Conservation (phyloP, 306 rosid species). For the Quercus variabilis region DNA sequence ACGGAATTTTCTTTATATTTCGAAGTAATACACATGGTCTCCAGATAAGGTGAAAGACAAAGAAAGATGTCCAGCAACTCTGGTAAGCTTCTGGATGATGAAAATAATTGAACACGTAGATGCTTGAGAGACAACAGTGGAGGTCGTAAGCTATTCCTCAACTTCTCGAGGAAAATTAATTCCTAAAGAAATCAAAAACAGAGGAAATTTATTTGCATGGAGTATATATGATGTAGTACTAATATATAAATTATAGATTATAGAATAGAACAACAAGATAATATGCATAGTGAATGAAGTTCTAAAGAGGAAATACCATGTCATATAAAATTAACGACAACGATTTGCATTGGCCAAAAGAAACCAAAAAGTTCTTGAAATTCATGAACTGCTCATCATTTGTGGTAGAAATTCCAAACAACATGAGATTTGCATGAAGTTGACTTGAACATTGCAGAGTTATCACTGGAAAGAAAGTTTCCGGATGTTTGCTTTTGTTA, state of each 20-base stretch:
- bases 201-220: not conserved
- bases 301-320: not conserved
- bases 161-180: not conserved
- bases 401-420: not conserved
- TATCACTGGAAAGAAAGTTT: not conserved
- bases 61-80: too few species aligned
- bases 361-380: not conserved
- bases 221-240: not conserved
- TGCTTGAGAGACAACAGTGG: not conserved
- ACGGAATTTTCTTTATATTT: too few species aligned
- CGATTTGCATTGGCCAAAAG: conserved; percentile 3
- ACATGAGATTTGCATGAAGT: not conserved
- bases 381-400: not conserved
- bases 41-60: too few species aligned
- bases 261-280: not conserved
- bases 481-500: too few species aligned
- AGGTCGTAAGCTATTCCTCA: not conserved
- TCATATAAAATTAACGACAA: not conserved
- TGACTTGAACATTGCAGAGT: not conserved
- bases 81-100: not conserved
- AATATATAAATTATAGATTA: too few species aligned
- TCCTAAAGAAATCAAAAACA: not conserved
- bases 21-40: too few species aligned
- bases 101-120: not conserved
- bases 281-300: not conserved